phyloP scores from a whole-genome alignment of 371 early-diverging fungal species.

The Mucor mucedo region DNA sequence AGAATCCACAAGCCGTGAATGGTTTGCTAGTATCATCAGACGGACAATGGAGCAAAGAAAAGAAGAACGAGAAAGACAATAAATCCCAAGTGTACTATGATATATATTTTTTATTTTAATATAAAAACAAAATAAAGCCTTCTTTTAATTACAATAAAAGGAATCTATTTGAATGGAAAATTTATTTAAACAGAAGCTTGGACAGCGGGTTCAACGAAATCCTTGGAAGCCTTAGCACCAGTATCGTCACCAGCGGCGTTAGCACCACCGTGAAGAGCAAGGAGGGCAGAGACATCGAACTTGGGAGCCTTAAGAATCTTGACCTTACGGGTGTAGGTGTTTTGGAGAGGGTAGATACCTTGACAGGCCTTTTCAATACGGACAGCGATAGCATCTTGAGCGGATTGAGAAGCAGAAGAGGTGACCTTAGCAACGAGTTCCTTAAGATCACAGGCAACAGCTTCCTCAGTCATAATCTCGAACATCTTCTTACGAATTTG shows the following conservation, averaged over 20 bases:
- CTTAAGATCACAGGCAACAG: conserved; percentile 91
- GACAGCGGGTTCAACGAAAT: conserved; percentile 85
- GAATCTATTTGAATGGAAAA: not conserved
- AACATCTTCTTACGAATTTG: conserved; percentile 99
- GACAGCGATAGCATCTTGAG: conserved; percentile 87
- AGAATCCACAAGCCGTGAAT: conserved; percentile 26
- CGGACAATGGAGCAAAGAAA: conserved; percentile 15
- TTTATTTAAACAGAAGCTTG: conserved; percentile 75
- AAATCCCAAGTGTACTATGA: not conserved
- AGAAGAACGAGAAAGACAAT: conserved; percentile 27
- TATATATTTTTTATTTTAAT: conserved; percentile 7
- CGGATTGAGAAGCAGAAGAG: conserved; percentile 57
- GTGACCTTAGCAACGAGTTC: conserved; percentile 97
- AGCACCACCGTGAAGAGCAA: conserved; percentile 94
- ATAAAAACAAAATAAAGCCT: conserved; percentile 4
- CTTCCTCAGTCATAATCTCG: conserved; percentile 96
- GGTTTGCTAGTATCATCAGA: conserved; percentile 27
- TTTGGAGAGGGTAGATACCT: conserved; percentile 99
- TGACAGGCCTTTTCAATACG: conserved; percentile 98
- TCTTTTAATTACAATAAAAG: conserved; percentile 7
- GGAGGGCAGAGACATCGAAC: conserved; percentile 93
- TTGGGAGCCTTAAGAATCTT: conserved; percentile 99
- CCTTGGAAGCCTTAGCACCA: conserved; percentile 73
- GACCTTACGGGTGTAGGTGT: conserved; percentile 98
- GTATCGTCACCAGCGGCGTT: conserved; percentile 85